A percentile compares a stretch with the other conserved stretches of the same genome.
Conservation (phyloP, 75 land plant genomes). For the Adiantum capillusveneris region DNA sequence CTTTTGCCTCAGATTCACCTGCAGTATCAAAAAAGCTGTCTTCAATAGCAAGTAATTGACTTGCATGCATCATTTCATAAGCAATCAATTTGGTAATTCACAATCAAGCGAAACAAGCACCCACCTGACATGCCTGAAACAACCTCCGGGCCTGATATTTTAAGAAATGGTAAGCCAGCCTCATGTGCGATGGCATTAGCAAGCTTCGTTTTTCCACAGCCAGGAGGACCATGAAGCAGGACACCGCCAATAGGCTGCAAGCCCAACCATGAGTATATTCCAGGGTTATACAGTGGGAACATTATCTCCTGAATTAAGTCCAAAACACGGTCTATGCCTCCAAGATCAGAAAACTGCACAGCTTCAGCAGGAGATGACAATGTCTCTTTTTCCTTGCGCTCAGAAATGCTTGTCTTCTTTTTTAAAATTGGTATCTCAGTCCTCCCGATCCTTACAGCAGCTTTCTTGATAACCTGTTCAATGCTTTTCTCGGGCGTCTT, state of each 20-base stretch:
- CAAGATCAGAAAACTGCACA: constrained; percentile 64
- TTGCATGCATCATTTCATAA: background rate
- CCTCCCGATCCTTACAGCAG: too few relatives aligned
- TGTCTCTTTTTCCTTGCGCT: constrained; percentile 6
- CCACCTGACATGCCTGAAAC: constrained; percentile 93
- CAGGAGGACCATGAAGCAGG: constrained; percentile 89
- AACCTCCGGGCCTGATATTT: constrained; percentile 88
- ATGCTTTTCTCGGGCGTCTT: too few relatives aligned
- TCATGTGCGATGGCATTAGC: constrained; percentile 97
- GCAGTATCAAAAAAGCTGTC: background rate
- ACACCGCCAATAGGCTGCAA: constrained; percentile 66
- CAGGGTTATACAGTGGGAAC: constrained; percentile 62
- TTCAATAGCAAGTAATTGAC: background rate
- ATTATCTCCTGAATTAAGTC: constrained; percentile 62
- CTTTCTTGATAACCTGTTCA: too few relatives aligned
- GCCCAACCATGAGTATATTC: constrained; percentile 54
- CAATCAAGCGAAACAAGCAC: background rate
- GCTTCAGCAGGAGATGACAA: constrained; percentile 16
- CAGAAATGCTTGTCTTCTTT: background rate
- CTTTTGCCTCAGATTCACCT: constrained; percentile 95
- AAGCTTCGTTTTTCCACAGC: constrained; percentile 93
- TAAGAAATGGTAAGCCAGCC: constrained; percentile 79
- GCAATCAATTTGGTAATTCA: too few relatives aligned
- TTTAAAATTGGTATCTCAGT: background rate
- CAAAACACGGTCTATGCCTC: constrained; percentile 58